Conservation (phyloP, 2,329 filamentous ascomycete genomes). For the Monilinia aucupariae region DNA sequence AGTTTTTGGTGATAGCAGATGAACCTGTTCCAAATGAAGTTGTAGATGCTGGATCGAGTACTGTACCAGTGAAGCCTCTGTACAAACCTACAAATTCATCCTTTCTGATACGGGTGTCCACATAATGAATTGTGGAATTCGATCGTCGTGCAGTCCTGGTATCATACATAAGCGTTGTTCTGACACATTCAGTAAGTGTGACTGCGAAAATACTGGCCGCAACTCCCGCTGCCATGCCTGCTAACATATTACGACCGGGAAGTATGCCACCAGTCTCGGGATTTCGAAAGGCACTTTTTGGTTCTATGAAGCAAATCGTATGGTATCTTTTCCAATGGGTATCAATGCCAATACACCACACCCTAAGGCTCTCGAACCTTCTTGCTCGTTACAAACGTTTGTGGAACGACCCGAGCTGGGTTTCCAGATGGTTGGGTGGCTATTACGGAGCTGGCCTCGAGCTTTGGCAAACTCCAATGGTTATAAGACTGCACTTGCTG, state of each 20-base stretch:
- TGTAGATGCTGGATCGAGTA: conserved; percentile 44
- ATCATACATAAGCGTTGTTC: conserved; percentile 51
- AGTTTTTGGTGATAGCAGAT: conserved; percentile 47
- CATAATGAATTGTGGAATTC: conserved; percentile 34
- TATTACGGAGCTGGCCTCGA: conserved; percentile 49
- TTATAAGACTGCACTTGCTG: conserved; percentile 37
- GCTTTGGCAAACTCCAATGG: conserved; percentile 66
- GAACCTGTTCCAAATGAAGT: conserved; percentile 39
- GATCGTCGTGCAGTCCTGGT: conserved; percentile 27
- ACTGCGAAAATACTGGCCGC: conserved; percentile 59
- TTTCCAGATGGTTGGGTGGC: conserved; percentile 43
- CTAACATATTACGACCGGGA: conserved; percentile 51
- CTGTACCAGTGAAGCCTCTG: conserved; percentile 42
- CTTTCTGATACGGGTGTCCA: conserved; percentile 36
- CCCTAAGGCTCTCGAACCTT: conserved; percentile 51
- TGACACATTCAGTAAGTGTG: conserved; percentile 63
- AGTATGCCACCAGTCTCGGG: conserved; percentile 50
- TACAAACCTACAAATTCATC: conserved; percentile 42
- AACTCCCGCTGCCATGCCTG: conserved; percentile 59
- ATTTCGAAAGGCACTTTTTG: conserved; percentile 56
- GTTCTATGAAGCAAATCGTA: conserved; percentile 62
- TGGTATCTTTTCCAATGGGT: conserved; percentile 54
- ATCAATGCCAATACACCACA: conserved; percentile 26
- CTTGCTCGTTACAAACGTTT: conserved; percentile 45
- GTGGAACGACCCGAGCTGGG: conserved; percentile 50